Base-by-base conservation (phyloP, 1,284 basidiomycete species). In the Polyporus tsugae region DNA sequence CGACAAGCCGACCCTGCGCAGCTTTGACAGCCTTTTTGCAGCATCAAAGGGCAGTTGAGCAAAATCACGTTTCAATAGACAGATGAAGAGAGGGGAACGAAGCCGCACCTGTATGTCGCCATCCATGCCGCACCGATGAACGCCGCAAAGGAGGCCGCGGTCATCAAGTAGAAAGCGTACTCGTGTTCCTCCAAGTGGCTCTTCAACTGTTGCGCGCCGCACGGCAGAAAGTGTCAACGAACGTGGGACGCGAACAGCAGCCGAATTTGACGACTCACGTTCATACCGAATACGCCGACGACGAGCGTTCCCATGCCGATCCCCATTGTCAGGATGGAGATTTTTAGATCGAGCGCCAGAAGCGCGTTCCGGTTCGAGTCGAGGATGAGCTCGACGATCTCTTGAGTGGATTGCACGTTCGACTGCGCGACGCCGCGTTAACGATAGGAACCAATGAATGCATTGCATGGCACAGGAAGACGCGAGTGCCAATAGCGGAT, bases 301-400 rank as follows among this genome's bases (percentile, higher is more conserved):
- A 97, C 83, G 29, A 98, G 84, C n/a, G 97, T 95, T 0, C 96
- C 96, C n/a, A 90, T 88, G 13, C 95, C 95, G 67, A 99, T 87
- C 0, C 97, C 97, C 80, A 98, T 90, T 0, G 97, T 98, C 35
- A 90, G 89, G 71, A 99, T 99, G n/a, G 95, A 96, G 36, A 97
- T 88, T 84, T 96, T 92, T 60, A 99, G 86, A 79, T 99, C 97
- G 33, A 99, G 86, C 33, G 96, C 95, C 17, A 99, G 85, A 15
- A 99, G 85, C 4, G 94, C 90, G 78, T 99, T 99, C 60, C 97
- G 92, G 82, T 98, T 98, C 67, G 96, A 95, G 80, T 99, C 97
- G 59, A 99, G 87, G 77, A 99, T 97, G 67, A 99, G 87, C 80
- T 99, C 97, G 6, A 98, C 95, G 62, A 99, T 97, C 80, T 99